Conservation (phyloP, 495 filamentous ascomycete species). For the Xylaria nigripes region DNA sequence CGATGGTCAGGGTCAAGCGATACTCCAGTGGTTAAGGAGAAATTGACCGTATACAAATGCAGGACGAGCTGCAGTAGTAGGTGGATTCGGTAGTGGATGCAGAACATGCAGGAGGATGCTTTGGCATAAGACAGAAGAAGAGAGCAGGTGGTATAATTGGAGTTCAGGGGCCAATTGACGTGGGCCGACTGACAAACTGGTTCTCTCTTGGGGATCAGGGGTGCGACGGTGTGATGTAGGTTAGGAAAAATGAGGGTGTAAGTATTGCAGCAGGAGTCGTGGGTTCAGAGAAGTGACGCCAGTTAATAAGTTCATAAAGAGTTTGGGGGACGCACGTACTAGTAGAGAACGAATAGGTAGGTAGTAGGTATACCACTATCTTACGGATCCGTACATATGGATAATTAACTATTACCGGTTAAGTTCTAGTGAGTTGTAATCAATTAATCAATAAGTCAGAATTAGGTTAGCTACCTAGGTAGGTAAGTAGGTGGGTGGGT, state of each 20-base stretch:
- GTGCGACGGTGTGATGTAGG: neutral
- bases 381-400: too few species aligned
- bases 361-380: too few species aligned
- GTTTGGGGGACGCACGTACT: neutral
- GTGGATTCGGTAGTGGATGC: neutral
- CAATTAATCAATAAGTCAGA: too few species aligned
- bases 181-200: neutral
- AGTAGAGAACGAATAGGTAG: too few species aligned
- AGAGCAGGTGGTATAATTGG: neutral
- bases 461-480: too few species aligned
- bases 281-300: too few species aligned
- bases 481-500: too few species aligned
- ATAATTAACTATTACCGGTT: too few species aligned
- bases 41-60: neutral
- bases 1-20: neutral
- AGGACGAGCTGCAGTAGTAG: slow-evolving; percentile 3
- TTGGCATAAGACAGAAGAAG: neutral
- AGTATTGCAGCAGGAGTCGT: too few species aligned
- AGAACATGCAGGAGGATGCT: slow-evolving; percentile 1
- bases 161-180: neutral
- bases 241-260: too few species aligned
- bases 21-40: neutral
- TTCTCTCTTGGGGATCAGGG: neutral
- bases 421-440: too few species aligned
- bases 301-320: too few species aligned